Percentiles rank a stretch among this genome's conserved stretches.
Conservation (phyloP, 495 filamentous ascomycete genomes). For the Parathielavia hyrcaniae region DNA sequence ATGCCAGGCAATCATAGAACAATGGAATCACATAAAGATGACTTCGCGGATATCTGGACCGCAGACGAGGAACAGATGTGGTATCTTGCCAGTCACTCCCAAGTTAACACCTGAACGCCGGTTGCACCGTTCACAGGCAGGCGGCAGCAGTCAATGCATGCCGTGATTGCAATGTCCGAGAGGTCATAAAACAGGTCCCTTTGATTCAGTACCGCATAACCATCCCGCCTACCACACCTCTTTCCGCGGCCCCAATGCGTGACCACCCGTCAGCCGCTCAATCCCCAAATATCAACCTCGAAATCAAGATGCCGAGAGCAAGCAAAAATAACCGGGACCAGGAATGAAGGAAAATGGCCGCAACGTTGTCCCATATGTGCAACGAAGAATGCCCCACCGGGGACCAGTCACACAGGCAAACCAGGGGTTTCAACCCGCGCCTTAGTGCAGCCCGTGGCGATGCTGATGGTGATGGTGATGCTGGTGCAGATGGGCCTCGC, state of each 20-base stretch:
- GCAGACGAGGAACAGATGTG: background rate
- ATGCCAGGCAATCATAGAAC: background rate
- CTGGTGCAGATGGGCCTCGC: constrained; percentile 7
- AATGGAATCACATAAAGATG: background rate
- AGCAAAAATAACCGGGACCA: constrained; percentile 3
- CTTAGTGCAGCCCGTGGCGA: constrained; percentile 17
- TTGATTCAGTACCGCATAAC: background rate
- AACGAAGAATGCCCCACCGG: constrained; percentile 3
- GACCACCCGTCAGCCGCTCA: background rate
- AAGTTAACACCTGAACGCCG: constrained; percentile 13
- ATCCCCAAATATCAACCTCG: constrained; percentile 16
- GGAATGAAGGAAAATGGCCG: constrained; percentile 11
- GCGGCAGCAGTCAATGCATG: constrained; percentile 16
- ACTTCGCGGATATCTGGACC: background rate
- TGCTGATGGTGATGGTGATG: constrained; percentile 24
- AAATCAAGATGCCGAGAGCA: constrained; percentile 14
- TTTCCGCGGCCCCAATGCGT: no score
- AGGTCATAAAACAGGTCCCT: constrained; percentile 1
- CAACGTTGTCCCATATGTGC: constrained; percentile 12
- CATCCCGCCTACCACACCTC: constrained; percentile 9
- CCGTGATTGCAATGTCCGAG: constrained; percentile 5
- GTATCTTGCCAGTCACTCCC: constrained; percentile 11
- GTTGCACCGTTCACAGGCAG: constrained; percentile 4
- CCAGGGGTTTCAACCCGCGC: background rate
- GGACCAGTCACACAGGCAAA: constrained; percentile 10